phyloP scores from a whole-genome alignment of 2,329 filamentous ascomycete species.

The Tolypocladium endophyticum region DNA sequence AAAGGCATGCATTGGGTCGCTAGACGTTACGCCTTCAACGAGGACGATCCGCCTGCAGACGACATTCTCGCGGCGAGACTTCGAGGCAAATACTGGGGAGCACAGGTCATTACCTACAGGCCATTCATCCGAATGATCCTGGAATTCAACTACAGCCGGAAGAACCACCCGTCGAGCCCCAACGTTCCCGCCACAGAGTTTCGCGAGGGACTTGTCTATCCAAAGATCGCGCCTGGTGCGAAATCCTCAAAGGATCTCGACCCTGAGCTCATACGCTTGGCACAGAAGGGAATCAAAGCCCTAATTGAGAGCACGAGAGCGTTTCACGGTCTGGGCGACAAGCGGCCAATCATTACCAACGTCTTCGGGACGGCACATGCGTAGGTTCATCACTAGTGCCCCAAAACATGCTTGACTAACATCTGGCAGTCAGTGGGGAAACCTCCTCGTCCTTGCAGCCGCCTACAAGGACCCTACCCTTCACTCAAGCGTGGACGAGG shows the following conservation, averaged over 20 bases:
- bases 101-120: slow-evolving; percentile 78
- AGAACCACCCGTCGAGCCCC: slow-evolving; percentile 21
- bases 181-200: slow-evolving; percentile 24
- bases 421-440: slow-evolving; percentile 76
- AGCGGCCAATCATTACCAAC: slow-evolving; percentile 81
- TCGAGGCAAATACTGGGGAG: slow-evolving; percentile 91
- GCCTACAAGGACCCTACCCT: slow-evolving; percentile 61
- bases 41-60: slow-evolving; percentile 57
- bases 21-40: slow-evolving; percentile 44
- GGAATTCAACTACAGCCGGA: slow-evolving; percentile 30
- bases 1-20: slow-evolving; percentile 37
- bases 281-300: slow-evolving; percentile 55
- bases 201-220: slow-evolving; percentile 23
- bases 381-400: slow-evolving; percentile 46
- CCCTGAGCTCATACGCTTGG: slow-evolving; percentile 40
- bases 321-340: slow-evolving; percentile 55
- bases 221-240: slow-evolving; percentile 25
- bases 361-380: slow-evolving; percentile 92
- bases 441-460: slow-evolving; percentile 81
- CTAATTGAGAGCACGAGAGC: slow-evolving; percentile 78
- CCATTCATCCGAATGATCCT: slow-evolving; percentile 56
- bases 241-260: slow-evolving; percentile 29
- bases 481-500: slow-evolving; percentile 41
- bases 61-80: slow-evolving; percentile 77
- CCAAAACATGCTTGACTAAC: slow-evolving; percentile 4